Evolutionary conservation across 2,329 filamentous ascomycete genomes (phyloP), one percentile per base, ranked within the genome.

Genomic region (Capronia coronata): DNA sequence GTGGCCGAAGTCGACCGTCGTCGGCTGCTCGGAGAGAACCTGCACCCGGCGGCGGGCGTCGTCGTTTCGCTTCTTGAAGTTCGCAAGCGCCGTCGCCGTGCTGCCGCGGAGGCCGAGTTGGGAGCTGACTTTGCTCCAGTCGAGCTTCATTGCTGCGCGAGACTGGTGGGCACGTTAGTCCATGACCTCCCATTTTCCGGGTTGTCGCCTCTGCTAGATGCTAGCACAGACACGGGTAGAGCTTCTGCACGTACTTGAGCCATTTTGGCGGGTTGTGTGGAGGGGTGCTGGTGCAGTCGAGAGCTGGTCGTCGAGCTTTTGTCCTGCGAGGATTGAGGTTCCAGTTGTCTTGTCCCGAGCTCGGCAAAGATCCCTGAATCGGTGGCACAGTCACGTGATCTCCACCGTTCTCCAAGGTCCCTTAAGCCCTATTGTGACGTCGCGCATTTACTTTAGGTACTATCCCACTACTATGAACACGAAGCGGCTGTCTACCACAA

Each of bases 21-120:
- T 87, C 59, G 91, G 76, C 69, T 86, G 83, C 74, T 95, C 88
- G 58, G 81, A 83, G 52, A 98, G 87, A 57, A 81, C 65, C 72
- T 86, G 82, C 56, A 98, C 79, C 76, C 91, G 91, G 77, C 93
- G 91, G 75, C 91, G 90, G 68, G 88, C 91, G 71, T 96, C 90
- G 70, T 98, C 93, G 79, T 97, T 96, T 76, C 93, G 90, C 83
- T 95, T 93, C 83, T 98, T 98, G 85, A 98, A 98, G 61, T 87
- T 81, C 71, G 91, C 85, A 56, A 98, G 88, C 56, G 91, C 86
- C 65, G 84, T 75, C 63, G 87, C 90, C 63, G 93, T 98, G 77
- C 89, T 87, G 71, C 93, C 93, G 72, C 87, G 87, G 72, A 98
- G 88, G 71, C 91, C 91, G 66, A 98, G 89, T 68, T 91, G 94